A percentile compares a stretch with the other conserved stretches of the same genome.
phyloP scores from a whole-genome alignment of 345 rosid genomes.

The Populus alba region DNA sequence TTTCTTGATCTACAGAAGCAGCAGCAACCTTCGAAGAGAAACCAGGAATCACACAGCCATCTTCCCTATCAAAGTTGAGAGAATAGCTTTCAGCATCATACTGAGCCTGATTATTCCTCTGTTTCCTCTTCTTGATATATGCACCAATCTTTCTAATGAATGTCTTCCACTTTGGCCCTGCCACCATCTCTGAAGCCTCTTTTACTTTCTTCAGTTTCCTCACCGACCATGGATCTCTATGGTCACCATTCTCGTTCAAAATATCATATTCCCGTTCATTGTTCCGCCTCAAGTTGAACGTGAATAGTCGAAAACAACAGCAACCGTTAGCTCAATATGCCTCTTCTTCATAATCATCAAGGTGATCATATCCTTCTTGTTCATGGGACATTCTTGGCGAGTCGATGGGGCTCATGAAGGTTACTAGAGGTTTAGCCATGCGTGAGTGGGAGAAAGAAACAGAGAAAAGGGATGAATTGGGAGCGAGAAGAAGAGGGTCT shows the following conservation, averaged over 20 bases:
- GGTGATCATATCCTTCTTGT: constrained; percentile 28
- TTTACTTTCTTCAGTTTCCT: constrained; percentile 37
- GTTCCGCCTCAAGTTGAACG: constrained; percentile 26
- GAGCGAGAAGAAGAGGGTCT: not conserved
- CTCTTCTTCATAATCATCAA: constrained; percentile 11
- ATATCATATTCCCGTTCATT: not conserved
- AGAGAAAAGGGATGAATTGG: not conserved
- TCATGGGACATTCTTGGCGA: constrained; percentile 33
- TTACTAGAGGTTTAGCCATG: constrained; percentile 13
- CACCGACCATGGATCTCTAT: constrained; percentile 32
- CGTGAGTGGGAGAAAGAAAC: too few relatives aligned
- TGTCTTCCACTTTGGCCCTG: constrained; percentile 61
- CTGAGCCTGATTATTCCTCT: constrained; percentile 23
- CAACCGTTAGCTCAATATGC: constrained; percentile 20
- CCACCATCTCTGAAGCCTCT: constrained; percentile 43
- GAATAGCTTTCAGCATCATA: constrained; percentile 59
- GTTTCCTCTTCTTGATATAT: constrained; percentile 14
- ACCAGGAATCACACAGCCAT: constrained; percentile 23
- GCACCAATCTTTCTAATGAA: constrained; percentile 45
- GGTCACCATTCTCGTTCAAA: constrained; percentile 16
- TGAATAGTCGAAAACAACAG: constrained; percentile 35
- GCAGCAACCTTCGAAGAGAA: constrained; percentile 36
- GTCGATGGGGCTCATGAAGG: constrained; percentile 1
- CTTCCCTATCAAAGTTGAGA: constrained; percentile 49
- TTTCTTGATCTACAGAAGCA: constrained; percentile 11